Base-by-base conservation (phyloP, 768 basidiomycete genomes). In the Leccinum broughii region DNA sequence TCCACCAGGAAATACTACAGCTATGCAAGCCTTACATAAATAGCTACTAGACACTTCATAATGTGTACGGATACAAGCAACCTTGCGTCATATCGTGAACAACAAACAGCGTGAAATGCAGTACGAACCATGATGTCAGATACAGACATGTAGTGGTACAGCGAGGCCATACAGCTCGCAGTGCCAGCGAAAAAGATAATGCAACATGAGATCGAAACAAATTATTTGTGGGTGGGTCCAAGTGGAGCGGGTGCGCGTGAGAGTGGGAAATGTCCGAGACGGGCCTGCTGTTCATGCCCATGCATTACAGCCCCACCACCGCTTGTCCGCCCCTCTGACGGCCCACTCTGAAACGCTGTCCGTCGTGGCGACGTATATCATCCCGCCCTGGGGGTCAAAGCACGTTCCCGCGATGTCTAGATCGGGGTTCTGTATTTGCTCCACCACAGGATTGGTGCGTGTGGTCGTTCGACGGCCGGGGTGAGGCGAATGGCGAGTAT, bases 311-410 rank as follows among this genome's bases (percentile, higher is more conserved):
- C 78, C 75, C 86, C 87, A 91, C 88, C 88, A 92, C 54, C 83
- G 77, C 78, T 88, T 89, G 63, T 87, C 87, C 14, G 85, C 83
- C 5, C 87, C 88, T 22, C 83, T 78, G 55, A 95, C 78, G 49
- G 81, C 78, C 89, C 90, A 95, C 70, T 94, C 92, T 7, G 85
- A 87, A 26, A 95, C 77, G 39, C 85, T 85, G 60, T 77, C 71
- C 60, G 82, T 81, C 57, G 84, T 83, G 22, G 86, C 90, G 14
- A 85, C 86, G 67, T 92, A 92, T 32, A 92, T 67, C 70, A 78
- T 83, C 62, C 81, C 79, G 2, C 90, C 90, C 6, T 73, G 74
- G 17, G 88, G 89, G 70, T 91, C 90, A 64, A 91, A 92, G 62
- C 86, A 90, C 41, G 83, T 77, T 13, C 90, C 90, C 3, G 89